phyloP scores from a whole-genome alignment of 805 yeast species.

The Groenewaldozyma salmanticensis region DNA sequence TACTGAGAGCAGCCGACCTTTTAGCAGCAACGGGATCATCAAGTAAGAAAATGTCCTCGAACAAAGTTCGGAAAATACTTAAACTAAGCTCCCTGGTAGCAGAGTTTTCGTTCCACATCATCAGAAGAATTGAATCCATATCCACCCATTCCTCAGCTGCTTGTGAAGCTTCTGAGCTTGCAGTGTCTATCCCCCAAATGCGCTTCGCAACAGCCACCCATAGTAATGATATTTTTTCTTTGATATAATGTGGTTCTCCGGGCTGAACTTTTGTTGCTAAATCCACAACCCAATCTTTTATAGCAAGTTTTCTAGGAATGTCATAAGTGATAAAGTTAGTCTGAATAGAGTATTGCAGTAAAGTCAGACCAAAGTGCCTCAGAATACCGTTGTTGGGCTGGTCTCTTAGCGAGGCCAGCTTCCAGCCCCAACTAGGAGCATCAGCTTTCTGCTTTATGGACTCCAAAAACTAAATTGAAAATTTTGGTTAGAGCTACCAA shows the following conservation, averaged over 20 bases:
- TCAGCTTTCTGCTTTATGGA: conserved; percentile 66
- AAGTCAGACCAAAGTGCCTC: conserved; percentile 81
- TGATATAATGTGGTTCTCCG: conserved; percentile 81
- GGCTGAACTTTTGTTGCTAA: conserved; percentile 49
- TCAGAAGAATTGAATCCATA: conserved; percentile 72
- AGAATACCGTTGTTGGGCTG: conserved; percentile 57
- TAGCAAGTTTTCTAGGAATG: conserved; percentile 49
- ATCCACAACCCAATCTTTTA: conserved; percentile 79
- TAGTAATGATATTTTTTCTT: conserved; percentile 78
- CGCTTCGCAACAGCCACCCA: conserved; percentile 92
- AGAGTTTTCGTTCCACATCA: conserved; percentile 59
- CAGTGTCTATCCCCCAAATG: conserved; percentile 61
- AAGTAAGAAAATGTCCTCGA: conserved; percentile 84
- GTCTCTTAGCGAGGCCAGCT: conserved; percentile 40
- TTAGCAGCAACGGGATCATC: conserved; percentile 87
- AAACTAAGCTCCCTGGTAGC: conserved; percentile 68
- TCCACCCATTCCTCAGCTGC: conserved; percentile 57
- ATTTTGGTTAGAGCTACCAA: neutral
- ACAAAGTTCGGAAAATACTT: conserved; percentile 71
- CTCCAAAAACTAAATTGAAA: conserved; percentile 46
- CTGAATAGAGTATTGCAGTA: conserved; percentile 64
- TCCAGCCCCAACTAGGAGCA: conserved; percentile 89
- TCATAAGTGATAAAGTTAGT: conserved; percentile 45
- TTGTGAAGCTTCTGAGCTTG: conserved; percentile 10
- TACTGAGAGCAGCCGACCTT: conserved; percentile 65